Conservation (phyloP, 495 filamentous ascomycete species). For the Neurospora intermedia region DNA sequence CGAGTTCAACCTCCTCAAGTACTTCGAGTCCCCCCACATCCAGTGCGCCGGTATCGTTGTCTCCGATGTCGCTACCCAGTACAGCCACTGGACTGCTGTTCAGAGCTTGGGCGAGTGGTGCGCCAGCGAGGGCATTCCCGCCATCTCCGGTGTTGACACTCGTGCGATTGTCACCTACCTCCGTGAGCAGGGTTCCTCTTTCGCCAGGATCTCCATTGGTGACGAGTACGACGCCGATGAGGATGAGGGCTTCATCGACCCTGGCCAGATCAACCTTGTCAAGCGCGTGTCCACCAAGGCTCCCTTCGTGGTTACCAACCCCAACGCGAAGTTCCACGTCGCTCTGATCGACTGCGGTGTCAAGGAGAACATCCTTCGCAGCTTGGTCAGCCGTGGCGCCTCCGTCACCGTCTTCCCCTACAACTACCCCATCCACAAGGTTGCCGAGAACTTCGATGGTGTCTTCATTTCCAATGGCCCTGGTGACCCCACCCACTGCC, state of each 20-base stretch:
- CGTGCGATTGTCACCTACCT: conserved; percentile 91
- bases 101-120: conserved; percentile 92
- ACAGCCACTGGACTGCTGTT: conserved; percentile 98
- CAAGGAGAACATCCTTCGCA: conserved; percentile 98
- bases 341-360: conserved; percentile 96
- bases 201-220: conserved; percentile 89
- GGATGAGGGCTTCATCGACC: conserved; percentile 91
- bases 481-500: conserved; percentile 93
- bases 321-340: conserved; percentile 73
- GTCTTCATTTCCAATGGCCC: conserved; percentile 98
- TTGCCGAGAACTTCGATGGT: conserved; percentile 92
- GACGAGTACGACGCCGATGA: conserved; percentile 98
- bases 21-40: conserved; percentile 94
- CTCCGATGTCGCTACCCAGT: conserved; percentile 81
- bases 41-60: conserved; percentile 95
- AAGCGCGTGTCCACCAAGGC: conserved; percentile 93
- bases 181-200: conserved; percentile 89
- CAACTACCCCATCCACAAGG: conserved; percentile 95
- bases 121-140: conserved; percentile 87
- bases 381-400: conserved; percentile 76
- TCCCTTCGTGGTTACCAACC: conserved; percentile 83
- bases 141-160: conserved; percentile 94
- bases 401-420: conserved; percentile 89
- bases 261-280: conserved; percentile 91
- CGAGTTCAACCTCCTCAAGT: conserved; percentile 68